phyloP scores from a whole-genome alignment of 257 asterid species.

The Salvia hispanica region DNA sequence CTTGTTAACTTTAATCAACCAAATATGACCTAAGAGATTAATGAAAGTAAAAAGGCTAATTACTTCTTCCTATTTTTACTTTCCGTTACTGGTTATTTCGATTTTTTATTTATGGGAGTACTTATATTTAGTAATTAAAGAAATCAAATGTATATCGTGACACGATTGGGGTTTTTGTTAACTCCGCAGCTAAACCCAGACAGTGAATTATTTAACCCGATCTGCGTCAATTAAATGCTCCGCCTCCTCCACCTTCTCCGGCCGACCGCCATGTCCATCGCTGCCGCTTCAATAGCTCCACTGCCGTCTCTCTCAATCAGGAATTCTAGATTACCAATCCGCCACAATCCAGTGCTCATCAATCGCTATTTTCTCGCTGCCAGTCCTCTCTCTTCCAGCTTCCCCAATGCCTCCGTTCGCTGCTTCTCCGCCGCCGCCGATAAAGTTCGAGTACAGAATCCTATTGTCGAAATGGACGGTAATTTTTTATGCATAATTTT shows the following conservation, averaged over 20 bases:
- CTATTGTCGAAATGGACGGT: constrained; percentile 98
- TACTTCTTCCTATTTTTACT: too few species aligned
- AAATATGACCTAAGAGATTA: too few species aligned
- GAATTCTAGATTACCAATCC: constrained; percentile 33
- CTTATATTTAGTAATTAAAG: too few species aligned
- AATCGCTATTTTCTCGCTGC: constrained; percentile 34
- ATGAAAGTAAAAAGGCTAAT: too few species aligned
- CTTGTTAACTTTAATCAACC: too few species aligned
- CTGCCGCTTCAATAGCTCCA: constrained; percentile 43
- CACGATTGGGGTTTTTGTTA: constrained; percentile 9
- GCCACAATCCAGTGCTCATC: constrained; percentile 22
- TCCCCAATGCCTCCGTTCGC: constrained; percentile 50
- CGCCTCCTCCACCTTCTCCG: constrained; percentile 39
- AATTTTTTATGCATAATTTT: neutral
- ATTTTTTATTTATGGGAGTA: too few species aligned
- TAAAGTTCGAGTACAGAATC: constrained; percentile 71
- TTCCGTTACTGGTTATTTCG: too few species aligned
- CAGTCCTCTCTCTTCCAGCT: constrained; percentile 37
- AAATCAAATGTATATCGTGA: too few species aligned
- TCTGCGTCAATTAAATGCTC: constrained; percentile 25
- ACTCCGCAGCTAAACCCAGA: constrained; percentile 30
- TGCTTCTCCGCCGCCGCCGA: constrained; percentile 62
- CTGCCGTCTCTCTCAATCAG: constrained; percentile 32
- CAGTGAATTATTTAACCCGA: constrained; percentile 25
- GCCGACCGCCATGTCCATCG: constrained; percentile 55